phyloP scores from a whole-genome alignment of 306 rosid genomes.

The Castanospermum australe region DNA sequence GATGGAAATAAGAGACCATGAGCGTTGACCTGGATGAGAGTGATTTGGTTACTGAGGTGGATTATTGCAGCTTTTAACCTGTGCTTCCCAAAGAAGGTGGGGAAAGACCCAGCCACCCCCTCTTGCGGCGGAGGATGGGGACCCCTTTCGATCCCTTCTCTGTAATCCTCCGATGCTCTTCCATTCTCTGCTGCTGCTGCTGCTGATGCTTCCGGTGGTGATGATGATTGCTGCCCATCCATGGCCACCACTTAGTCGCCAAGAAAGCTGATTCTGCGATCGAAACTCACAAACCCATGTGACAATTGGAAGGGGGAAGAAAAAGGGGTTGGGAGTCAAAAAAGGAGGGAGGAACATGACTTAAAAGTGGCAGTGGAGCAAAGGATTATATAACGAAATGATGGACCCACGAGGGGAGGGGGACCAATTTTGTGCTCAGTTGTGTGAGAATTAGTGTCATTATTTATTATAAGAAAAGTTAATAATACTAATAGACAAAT shows the following conservation, averaged over 20 bases:
- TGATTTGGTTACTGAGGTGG: slow-evolving; percentile 69
- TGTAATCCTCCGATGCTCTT: slow-evolving; percentile 10
- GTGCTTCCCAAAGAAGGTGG: slow-evolving; percentile 71
- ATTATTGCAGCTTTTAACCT: slow-evolving; percentile 72
- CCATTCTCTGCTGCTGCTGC: slow-evolving; percentile 21
- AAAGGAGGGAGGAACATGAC: slow-evolving; percentile 40
- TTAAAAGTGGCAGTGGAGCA: slow-evolving; percentile 28
- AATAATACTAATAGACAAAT: no score
- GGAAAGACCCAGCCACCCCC: slow-evolving; percentile 27
- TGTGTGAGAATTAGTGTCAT: neutral
- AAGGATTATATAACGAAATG: slow-evolving; percentile 24
- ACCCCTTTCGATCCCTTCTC: slow-evolving; percentile 15
- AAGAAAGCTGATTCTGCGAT: neutral
- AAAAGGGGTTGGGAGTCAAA: slow-evolving; percentile 24
- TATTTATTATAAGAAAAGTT: neutral
- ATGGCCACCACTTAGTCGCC: slow-evolving; percentile 4
- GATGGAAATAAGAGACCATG: neutral
- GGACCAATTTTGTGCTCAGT: neutral
- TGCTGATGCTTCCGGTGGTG: no score
- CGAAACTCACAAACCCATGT: neutral
- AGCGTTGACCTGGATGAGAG: slow-evolving; percentile 52
- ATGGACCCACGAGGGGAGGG: slow-evolving; percentile 3
- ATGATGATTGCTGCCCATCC: slow-evolving; percentile 23
- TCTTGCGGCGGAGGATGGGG: neutral
- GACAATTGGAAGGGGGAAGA: neutral